Conservation (phyloP, 768 basidiomycete genomes). For the Termitomyces sp. region DNA sequence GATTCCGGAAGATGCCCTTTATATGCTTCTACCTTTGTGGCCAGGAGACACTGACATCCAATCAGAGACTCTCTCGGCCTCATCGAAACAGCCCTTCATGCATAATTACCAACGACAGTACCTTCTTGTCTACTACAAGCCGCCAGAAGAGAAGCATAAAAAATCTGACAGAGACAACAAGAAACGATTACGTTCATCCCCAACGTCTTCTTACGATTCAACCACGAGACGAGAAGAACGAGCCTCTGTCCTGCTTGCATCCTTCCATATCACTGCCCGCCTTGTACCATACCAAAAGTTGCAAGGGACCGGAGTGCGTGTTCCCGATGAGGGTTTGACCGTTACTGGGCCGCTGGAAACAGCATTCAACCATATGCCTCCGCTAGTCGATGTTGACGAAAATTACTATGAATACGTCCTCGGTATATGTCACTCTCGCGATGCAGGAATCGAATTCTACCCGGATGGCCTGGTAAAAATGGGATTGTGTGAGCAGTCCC, state of each 20-base stretch:
- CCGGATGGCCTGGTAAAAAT: slow-evolving; percentile 74
- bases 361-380: slow-evolving; percentile 42
- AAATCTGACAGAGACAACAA: slow-evolving; percentile 31
- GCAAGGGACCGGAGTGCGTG: slow-evolving; percentile 63
- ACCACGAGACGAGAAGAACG: slow-evolving; percentile 31
- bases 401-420: slow-evolving; percentile 42
- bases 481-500: slow-evolving; percentile 49
- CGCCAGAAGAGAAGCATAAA: slow-evolving; percentile 15
- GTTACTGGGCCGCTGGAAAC: slow-evolving; percentile 55
- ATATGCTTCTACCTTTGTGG: slow-evolving; percentile 87
- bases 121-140: slow-evolving; percentile 75
- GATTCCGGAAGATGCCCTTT: slow-evolving; percentile 63
- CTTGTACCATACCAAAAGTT: slow-evolving; percentile 70
- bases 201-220: slow-evolving; percentile 30
- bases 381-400: slow-evolving; percentile 27
- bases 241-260: slow-evolving; percentile 42
- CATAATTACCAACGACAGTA: slow-evolving; percentile 56
- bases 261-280: slow-evolving; percentile 72
- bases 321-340: slow-evolving; percentile 65
- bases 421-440: slow-evolving; percentile 55
- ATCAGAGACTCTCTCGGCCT: slow-evolving; percentile 20
- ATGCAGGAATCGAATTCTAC: slow-evolving; percentile 71
- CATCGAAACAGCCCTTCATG: slow-evolving; percentile 28
- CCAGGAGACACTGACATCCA: slow-evolving; percentile 60
- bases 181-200: slow-evolving; percentile 36